Base-by-base conservation (phyloP, 306 rosid species). In the Biancaea sappan region DNA sequence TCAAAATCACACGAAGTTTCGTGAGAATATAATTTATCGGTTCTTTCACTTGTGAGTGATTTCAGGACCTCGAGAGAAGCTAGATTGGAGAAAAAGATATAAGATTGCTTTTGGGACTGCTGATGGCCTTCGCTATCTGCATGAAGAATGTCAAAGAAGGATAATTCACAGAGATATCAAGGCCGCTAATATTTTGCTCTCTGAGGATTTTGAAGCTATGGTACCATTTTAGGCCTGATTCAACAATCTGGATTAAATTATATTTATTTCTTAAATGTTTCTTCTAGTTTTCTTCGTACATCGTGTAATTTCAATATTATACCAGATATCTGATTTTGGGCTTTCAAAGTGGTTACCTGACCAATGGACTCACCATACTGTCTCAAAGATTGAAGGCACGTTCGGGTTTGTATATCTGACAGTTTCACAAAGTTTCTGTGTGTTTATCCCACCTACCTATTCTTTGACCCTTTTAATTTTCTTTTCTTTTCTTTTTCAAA, bases 261-360 rank as follows among this genome's bases (percentile, higher is more conserved):
- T 8, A 74, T 41, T 44, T 31, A 14, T 34, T 31, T 79, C 10
- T 73, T 31, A 38, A 38, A 26, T 69, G 43, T 73, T 77, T 72
- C 69, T 50, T 50, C 26, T 50, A 19, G 54, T 19, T 48, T 21
- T 52, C 58, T 8, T 53, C 11, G 16, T 26, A 53, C 59, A 53
- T 15, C 31, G 21, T 32, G 2, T 77, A 59, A 64, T 78, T 57
- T 58, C 65, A 68, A 83, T 80, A 44, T 76, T 84, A 64, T 32
- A 9, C 72, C 86, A 91, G 96, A 88, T 92, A 83, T 94, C 93
- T 51, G 97, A 94, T 81, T 94, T 94, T 50, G 97, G 99, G 73
- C 99, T 90, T 41, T 88, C 99, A 7, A 94, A 94, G 80, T 94
- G 96, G 99, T 88, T 94, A 40, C 99, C 99, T 37, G 95, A 94